phyloP scores from a whole-genome alignment of 2,329 filamentous ascomycete genomes.

The Trichoderma brevicompactum region DNA sequence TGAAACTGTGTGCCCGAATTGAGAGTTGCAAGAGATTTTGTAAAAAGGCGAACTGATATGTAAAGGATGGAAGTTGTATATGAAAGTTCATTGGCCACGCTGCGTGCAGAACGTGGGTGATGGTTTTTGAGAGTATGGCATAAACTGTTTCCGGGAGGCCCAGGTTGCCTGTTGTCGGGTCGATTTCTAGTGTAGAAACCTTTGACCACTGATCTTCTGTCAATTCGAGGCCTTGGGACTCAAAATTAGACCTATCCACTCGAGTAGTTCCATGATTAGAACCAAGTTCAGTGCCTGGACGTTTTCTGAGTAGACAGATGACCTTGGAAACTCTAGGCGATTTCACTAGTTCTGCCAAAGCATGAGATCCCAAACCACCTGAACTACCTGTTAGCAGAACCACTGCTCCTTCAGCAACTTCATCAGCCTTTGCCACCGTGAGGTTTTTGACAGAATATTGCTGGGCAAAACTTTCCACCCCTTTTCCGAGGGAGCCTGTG shows the following conservation, averaged over 20 bases:
- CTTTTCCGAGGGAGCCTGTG: conserved; percentile 9
- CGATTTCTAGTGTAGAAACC: conserved; percentile 30
- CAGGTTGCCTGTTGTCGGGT: conserved; percentile 30
- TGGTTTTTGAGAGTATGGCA: conserved; percentile 25
- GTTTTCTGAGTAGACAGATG: conserved; percentile 20
- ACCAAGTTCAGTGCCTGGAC: background rate
- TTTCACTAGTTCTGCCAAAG: conserved; percentile 29
- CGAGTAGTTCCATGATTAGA: background rate
- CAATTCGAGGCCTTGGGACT: background rate
- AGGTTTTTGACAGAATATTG: conserved; percentile 2
- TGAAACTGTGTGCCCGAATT: background rate
- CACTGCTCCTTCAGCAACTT: conserved; percentile 21
- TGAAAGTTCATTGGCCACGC: conserved; percentile 37
- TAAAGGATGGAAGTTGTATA: conserved; percentile 32
- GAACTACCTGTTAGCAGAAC: conserved; percentile 34
- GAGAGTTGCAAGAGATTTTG: conserved; percentile 32
- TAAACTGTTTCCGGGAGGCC: conserved; percentile 30
- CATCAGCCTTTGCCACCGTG: background rate
- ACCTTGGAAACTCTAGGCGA: conserved; percentile 28
- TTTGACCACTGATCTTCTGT: conserved; percentile 30
- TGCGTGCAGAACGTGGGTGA: conserved; percentile 34
- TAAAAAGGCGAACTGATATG: conserved; percentile 34
- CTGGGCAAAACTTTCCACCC: conserved; percentile 26
- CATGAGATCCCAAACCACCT: conserved; percentile 32
- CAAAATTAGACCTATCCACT: background rate